A percentile compares a stretch with the other conserved stretches of the same genome.
Evolutionary conservation across 2,329 filamentous ascomycete species (phyloP).

Genomic region (Alternaria sp.): DNA sequence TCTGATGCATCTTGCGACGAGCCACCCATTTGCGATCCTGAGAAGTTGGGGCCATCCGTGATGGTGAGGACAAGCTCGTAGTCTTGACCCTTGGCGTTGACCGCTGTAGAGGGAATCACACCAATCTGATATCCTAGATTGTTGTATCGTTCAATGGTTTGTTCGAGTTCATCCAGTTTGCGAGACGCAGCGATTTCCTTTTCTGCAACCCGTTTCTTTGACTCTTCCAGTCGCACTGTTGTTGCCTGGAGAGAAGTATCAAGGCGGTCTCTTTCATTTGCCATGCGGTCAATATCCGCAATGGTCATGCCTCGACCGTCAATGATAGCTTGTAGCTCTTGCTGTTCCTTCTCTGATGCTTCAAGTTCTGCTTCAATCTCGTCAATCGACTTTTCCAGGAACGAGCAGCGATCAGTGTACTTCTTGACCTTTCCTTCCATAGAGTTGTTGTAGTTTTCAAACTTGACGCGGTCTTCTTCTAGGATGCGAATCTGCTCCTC

Average conservation of each 20-base stretch:
- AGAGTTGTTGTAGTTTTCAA: conserved; percentile 89
- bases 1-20: conserved; percentile 65
- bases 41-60: conserved; percentile 79
- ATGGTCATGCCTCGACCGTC: conserved; percentile 95
- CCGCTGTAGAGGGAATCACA: conserved; percentile 83
- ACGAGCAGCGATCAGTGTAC: conserved; percentile 79
- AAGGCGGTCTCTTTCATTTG: conserved; percentile 90
- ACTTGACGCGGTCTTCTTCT: conserved; percentile 93
- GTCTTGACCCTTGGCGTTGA: conserved; percentile 83
- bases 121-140: conserved; percentile 92
- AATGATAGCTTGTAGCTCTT: conserved; percentile 81
- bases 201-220: conserved; percentile 81
- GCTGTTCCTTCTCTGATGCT: conserved; percentile 78
- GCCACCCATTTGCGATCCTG: conserved; percentile 58
- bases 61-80: conserved; percentile 88
- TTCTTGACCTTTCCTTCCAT: conserved; percentile 88
- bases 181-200: conserved; percentile 87
- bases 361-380: conserved; percentile 88
- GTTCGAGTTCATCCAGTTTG: conserved; percentile 91
- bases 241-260: conserved; percentile 86
- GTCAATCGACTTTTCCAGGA: conserved; percentile 86
- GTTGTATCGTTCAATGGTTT: conserved; percentile 89
- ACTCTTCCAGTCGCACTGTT: conserved; percentile 78
- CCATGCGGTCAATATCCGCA: conserved; percentile 99
- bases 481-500: conserved; percentile 92